phyloP scores from a whole-genome alignment of 1,284 basidiomycete species.

The Marasmius tenuissimus region DNA sequence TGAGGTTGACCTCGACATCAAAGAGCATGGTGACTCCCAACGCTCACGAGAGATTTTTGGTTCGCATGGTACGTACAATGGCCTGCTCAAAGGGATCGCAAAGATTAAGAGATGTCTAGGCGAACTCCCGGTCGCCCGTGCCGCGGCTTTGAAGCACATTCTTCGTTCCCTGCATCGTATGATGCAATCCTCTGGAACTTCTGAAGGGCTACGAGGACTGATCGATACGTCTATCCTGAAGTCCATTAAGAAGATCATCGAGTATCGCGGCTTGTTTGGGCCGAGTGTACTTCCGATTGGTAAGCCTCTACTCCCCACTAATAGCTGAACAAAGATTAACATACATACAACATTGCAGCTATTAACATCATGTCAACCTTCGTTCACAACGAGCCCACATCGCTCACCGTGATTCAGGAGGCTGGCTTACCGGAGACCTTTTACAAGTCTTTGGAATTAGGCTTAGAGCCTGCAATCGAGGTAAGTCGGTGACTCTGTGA shows the following conservation, averaged over 20 bases:
- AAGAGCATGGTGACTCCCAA: slow-evolving; percentile 47
- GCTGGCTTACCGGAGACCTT: slow-evolving; percentile 88
- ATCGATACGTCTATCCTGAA: slow-evolving; percentile 89
- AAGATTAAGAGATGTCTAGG: slow-evolving; percentile 32
- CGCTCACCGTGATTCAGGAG: slow-evolving; percentile 91
- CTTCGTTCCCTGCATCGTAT: slow-evolving; percentile 93
- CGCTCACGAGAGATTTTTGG: slow-evolving; percentile 50
- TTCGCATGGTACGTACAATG: slow-evolving; percentile 49
- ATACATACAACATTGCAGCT: slow-evolving; percentile 45
- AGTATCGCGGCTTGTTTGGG: slow-evolving; percentile 83
- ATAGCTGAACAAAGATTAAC: background rate
- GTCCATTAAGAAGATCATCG: slow-evolving; percentile 88
- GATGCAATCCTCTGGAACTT: slow-evolving; percentile 93
- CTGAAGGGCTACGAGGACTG: slow-evolving; percentile 92
- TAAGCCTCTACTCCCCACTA: slow-evolving; percentile 30
- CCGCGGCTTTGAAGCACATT: slow-evolving; percentile 85
- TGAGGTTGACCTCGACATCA: slow-evolving; percentile 71
- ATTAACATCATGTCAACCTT: slow-evolving; percentile 99
- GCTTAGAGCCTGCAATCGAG: slow-evolving; percentile 87
- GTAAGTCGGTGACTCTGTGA: slow-evolving; percentile 37
- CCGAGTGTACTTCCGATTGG: slow-evolving; percentile 83
- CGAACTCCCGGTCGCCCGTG: slow-evolving; percentile 65
- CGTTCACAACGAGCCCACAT: slow-evolving; percentile 98
- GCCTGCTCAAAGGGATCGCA: background rate
- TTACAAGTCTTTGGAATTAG: slow-evolving; percentile 81